phyloP scores from a whole-genome alignment of 768 basidiomycete species.

The Flagelloscypha sp. region DNA sequence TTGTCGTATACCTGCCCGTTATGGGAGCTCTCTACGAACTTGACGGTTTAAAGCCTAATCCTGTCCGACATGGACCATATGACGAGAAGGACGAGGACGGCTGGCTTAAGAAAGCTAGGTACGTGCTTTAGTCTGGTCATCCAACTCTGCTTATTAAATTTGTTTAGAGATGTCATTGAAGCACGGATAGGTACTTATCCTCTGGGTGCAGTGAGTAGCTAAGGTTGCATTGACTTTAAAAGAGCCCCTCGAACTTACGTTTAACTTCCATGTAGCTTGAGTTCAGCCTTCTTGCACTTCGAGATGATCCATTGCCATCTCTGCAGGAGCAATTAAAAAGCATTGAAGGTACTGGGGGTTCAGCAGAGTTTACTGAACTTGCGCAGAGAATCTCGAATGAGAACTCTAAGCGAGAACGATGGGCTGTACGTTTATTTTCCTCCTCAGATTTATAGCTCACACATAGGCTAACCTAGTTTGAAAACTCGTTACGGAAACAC shows the following conservation, averaged over 20 bases:
- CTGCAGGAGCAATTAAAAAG: conserved; percentile 52
- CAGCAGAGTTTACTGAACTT: conserved; percentile 41
- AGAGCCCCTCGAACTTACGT: conserved; percentile 8
- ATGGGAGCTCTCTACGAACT: conserved; percentile 86
- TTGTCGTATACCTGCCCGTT: conserved; percentile 86
- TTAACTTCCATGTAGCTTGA: conserved; percentile 49
- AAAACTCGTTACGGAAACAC: conserved; percentile 80
- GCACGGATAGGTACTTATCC: conserved; percentile 87
- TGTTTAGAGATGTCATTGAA: conserved; percentile 70
- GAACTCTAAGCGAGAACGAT: conserved; percentile 66
- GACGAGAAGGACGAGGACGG: conserved; percentile 56
- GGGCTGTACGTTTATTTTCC: conserved; percentile 57
- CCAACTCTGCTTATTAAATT: conserved; percentile 14
- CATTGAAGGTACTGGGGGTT: conserved; percentile 34
- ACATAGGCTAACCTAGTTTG: conserved; percentile 56
- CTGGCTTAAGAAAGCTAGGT: conserved; percentile 81
- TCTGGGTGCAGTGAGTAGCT: conserved; percentile 62
- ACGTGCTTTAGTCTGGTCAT: conserved; percentile 15
- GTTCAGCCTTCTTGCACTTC: conserved; percentile 86
- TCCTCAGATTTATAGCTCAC: conserved; percentile 9
- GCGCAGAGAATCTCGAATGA: conserved; percentile 54
- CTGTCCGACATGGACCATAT: conserved; percentile 75
- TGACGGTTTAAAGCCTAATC: conserved; percentile 76
- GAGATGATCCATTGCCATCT: conserved; percentile 68
- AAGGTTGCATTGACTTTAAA: no score